phyloP scores from a whole-genome alignment of 257 asterid genomes.

The Gentiana macrophylla region DNA sequence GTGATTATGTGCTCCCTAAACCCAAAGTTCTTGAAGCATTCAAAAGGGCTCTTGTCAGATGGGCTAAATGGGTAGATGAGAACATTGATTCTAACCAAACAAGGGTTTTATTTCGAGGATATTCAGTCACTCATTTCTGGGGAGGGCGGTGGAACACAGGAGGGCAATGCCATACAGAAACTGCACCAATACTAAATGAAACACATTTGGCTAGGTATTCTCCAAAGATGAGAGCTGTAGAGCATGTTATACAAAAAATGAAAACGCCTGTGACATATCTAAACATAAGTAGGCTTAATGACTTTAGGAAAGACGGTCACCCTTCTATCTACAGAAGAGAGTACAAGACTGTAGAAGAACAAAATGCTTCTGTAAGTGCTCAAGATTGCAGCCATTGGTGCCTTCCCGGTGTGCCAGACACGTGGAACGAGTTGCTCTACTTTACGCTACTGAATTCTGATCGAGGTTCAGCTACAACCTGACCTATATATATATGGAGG shows the following conservation, averaged over 20 bases:
- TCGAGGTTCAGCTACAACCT: too few species aligned
- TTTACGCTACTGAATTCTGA: too few species aligned
- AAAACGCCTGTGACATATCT: conserved; percentile 51
- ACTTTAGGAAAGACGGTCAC: conserved; percentile 79
- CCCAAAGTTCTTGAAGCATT: conserved; percentile 82
- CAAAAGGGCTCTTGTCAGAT: conserved; percentile 71
- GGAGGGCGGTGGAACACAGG: too few species aligned
- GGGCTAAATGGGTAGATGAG: conserved; percentile 83
- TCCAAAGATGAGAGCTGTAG: too few species aligned
- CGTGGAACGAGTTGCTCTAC: conserved; percentile 90
- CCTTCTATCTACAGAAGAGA: conserved; percentile 73
- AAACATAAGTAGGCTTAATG: conserved; percentile 81
- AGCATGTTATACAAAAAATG: too few species aligned
- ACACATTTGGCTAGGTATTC: too few species aligned
- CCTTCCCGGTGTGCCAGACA: conserved; percentile 91
- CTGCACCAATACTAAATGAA: too few species aligned
- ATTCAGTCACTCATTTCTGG: conserved; percentile 90
- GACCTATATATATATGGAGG: too few species aligned
- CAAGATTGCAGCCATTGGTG: conserved; percentile 99
- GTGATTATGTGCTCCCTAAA: conserved; percentile 49
- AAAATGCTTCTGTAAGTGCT: conserved; percentile 26
- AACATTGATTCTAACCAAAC: conserved; percentile 44
- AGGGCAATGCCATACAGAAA: too few species aligned
- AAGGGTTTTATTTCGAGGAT: conserved; percentile 74
- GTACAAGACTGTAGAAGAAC: conserved; percentile 33